phyloP scores from a whole-genome alignment of 257 asterid species.

The Capsicum baccatum region DNA sequence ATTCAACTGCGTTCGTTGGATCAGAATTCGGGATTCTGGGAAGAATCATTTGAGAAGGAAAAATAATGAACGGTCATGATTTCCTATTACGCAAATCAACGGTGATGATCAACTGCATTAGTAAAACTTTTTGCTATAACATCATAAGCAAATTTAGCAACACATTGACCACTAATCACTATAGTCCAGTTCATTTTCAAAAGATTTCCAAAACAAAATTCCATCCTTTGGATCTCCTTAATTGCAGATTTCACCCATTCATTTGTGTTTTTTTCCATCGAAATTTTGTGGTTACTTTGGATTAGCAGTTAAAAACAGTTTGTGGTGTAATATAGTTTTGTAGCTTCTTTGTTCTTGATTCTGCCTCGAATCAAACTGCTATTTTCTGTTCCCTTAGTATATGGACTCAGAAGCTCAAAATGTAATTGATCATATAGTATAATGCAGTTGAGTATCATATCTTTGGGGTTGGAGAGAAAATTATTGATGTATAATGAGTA shows the following conservation, averaged over 20 bases:
- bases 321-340: not conserved
- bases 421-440: not conserved
- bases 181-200: not conserved
- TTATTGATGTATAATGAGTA: not conserved
- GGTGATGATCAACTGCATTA: not conserved
- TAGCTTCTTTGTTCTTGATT: not conserved
- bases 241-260: conserved; percentile 2
- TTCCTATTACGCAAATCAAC: not conserved
- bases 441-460: not conserved
- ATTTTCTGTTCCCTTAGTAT: not conserved
- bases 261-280: not conserved
- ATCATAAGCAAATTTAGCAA: not conserved
- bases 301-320: not conserved
- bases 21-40: conserved; percentile 61
- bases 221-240: conserved; percentile 14
- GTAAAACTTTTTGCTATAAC: not conserved
- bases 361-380: not conserved
- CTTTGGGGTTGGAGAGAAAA: not conserved
- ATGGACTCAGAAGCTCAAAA: not conserved
- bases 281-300: conserved; percentile 9
- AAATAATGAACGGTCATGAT: conserved; percentile 45
- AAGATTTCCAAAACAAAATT: not conserved
- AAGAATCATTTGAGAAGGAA: conserved; percentile 47
- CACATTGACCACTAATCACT: not conserved
- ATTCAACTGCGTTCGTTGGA: conserved; percentile 62